These are phyloP conservation scores for Amphirosellinia nigrospora DNA, from an alignment of 495 filamentous ascomycete species.

Conservation along the genomic window DNA sequence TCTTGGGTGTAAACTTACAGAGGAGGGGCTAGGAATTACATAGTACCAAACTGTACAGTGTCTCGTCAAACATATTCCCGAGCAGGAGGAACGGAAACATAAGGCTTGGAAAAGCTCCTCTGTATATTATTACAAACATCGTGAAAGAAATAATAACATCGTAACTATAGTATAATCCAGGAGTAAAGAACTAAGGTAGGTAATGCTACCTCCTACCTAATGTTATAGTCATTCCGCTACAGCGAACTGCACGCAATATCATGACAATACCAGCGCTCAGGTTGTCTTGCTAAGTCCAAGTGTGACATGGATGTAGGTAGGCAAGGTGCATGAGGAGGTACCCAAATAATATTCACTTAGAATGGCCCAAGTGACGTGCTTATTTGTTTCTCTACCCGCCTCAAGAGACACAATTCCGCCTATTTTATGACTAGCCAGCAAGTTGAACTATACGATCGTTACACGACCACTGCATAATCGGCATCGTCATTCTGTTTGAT, in stretches of 20 bases:
- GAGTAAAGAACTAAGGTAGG: neutral
- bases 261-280: neutral
- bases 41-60: neutral
- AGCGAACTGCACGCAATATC: neutral
- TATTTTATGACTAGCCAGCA: neutral
- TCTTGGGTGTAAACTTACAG: neutral
- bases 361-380: neutral
- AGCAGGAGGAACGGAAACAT: neutral
- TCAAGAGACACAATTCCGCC: neutral
- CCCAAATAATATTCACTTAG: neutral
- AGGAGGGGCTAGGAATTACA: neutral
- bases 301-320: slow-evolving; percentile 3
- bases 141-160: no score
- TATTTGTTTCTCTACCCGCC: neutral
- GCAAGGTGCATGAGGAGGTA: slow-evolving; percentile 12
- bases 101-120: neutral
- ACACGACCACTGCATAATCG: neutral
- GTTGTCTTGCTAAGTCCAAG: neutral
- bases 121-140: neutral
- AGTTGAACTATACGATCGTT: neutral
- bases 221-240: neutral
- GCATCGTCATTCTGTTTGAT: slow-evolving; percentile 5
- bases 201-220: neutral
- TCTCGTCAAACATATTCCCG: neutral
- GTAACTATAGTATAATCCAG: neutral